Base-by-base conservation (phyloP, 179 eudicot genomes). In the Nepenthes alata region DNA sequence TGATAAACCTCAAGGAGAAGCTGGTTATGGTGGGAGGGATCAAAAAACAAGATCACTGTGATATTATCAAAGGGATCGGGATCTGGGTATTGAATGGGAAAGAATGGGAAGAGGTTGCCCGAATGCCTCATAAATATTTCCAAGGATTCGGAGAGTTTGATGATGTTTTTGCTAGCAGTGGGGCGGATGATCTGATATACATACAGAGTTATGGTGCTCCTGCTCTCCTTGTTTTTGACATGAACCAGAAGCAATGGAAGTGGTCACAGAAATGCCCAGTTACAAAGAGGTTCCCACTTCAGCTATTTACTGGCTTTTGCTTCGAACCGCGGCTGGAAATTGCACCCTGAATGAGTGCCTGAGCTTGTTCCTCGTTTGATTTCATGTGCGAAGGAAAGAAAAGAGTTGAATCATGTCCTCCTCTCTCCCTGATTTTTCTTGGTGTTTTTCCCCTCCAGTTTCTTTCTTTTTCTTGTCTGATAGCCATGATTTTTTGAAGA, bases 261-360 rank as follows among this genome's bases (percentile, higher is more conserved):
- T 93, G 98, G 98, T 73, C 98, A 1, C 96, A 83, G 57, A 93
- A 80, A 61, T 85, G 95, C 55, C 98, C 98, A 2, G 95, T 86
- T 44, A 71, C 80, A 0, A 93, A 93, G 86, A 80, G 80, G 83
- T 85, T 83, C 67, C 98, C 96, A 0, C 98, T 93, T 71, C 98
- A 93, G 76, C 90, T 93, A 57, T 93, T 89, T 64, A 79, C 86
- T 15, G 98, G 98, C 1, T 89, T 93, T 74, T 85, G 87, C 84
- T 93, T 89, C 37, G 98, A 93, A 65, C 96, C 98, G 14, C 83
- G 93, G 77, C 90, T 93, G 62, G 96, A 81, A 50, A 74, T 82
- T 59, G 55, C 75, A 48, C 93, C 98, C 34, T 91, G 67, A 67
- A 53, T 37, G 25, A 0, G 25, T 25, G 25, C 25, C 25, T 11